These are phyloP conservation scores for Aspergillus wentii DNA, from an alignment of 495 filamentous ascomycete species.

Conservation along the genomic window DNA sequence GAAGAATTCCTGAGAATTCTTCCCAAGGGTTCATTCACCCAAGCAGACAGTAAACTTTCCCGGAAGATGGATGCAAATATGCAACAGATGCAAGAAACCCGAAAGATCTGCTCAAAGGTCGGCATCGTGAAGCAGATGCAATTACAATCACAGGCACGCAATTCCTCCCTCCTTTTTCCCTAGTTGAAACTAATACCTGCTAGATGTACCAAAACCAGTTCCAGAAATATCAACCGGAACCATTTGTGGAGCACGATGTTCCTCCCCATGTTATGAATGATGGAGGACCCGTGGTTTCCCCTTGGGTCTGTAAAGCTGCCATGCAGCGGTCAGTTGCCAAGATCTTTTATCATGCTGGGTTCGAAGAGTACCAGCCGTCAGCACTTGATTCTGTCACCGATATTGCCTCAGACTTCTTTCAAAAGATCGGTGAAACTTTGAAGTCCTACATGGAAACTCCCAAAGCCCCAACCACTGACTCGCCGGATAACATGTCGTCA, in stretches of 20 bases:
- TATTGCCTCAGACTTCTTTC: slow-evolving; percentile 83
- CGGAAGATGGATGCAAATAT: slow-evolving; percentile 84
- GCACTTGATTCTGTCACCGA: slow-evolving; percentile 89
- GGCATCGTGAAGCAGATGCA: slow-evolving; percentile 99
- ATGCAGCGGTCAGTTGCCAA: slow-evolving; percentile 88
- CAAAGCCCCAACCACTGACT: slow-evolving; percentile 50
- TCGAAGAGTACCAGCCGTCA: slow-evolving; percentile 95
- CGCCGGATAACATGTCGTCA: slow-evolving; percentile 22
- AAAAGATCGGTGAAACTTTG: slow-evolving; percentile 72
- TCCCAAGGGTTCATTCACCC: slow-evolving; percentile 66
- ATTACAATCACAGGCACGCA: slow-evolving; percentile 80
- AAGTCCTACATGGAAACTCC: slow-evolving; percentile 79
- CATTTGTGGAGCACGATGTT: slow-evolving; percentile 81
- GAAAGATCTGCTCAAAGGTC: slow-evolving; percentile 94
- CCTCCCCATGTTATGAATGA: slow-evolving; percentile 82
- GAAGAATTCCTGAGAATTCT: slow-evolving; percentile 77
- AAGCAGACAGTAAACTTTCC: slow-evolving; percentile 73
- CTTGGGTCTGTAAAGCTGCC: slow-evolving; percentile 72
- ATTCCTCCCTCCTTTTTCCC: background rate
- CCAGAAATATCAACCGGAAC: slow-evolving; percentile 90
- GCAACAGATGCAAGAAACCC: slow-evolving; percentile 91
- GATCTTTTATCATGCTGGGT: slow-evolving; percentile 93
- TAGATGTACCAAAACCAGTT: slow-evolving; percentile 98
- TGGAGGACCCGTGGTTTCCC: slow-evolving; percentile 78
- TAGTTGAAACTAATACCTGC: slow-evolving; percentile 8